phyloP scores from a whole-genome alignment of 306 rosid genomes.

The Rosa rugosa region DNA sequence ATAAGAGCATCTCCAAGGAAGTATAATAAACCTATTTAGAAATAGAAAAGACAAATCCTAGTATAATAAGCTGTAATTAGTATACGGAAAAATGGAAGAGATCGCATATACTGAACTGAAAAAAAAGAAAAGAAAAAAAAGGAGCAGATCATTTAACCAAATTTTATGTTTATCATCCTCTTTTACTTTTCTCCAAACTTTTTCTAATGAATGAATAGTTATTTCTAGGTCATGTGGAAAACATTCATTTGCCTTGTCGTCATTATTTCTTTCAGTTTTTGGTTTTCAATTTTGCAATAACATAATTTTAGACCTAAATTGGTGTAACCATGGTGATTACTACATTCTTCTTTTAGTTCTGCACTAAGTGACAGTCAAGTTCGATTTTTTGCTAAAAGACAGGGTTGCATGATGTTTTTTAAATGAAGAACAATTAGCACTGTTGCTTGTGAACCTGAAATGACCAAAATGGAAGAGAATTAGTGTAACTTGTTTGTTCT shows the following conservation, averaged over 20 bases:
- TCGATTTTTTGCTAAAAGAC: neutral
- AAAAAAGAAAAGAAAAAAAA: neutral
- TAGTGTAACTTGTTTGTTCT: constrained; percentile 29
- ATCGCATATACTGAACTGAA: neutral
- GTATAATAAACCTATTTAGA: neutral
- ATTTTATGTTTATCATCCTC: neutral
- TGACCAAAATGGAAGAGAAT: constrained; percentile 15
- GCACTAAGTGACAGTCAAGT: neutral
- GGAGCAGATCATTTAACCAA: neutral
- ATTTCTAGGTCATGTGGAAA: neutral
- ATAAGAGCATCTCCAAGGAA: neutral
- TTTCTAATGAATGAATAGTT: neutral
- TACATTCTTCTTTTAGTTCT: neutral
- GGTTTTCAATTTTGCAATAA: neutral
- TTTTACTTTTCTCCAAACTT: neutral
- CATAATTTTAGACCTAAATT: neutral
- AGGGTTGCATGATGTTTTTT: neutral
- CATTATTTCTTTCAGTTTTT: neutral
- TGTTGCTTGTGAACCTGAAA: constrained; percentile 13
- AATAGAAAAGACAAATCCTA: neutral
- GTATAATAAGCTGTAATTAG: neutral
- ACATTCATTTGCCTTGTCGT: neutral
- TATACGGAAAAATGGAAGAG: neutral
- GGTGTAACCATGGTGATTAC: neutral
- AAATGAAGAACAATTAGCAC: neutral